Conservation (phyloP, 2,329 filamentous ascomycete species). For the Claviceps humidiphila region DNA sequence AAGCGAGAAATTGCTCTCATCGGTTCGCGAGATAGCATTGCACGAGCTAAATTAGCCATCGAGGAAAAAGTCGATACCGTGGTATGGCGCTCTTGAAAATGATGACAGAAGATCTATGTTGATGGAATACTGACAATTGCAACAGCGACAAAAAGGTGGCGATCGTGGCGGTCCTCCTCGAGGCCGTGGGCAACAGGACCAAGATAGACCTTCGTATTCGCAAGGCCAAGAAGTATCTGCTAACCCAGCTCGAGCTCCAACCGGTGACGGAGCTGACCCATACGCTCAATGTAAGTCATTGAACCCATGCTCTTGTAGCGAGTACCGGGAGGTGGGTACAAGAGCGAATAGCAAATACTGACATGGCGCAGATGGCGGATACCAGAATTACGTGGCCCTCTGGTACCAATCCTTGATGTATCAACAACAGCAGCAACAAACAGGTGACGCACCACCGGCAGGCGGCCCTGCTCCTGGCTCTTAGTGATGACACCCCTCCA, state of each 20-base stretch:
- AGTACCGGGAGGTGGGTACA: neutral
- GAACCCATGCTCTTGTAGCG: neutral
- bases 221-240: conserved; percentile 30
- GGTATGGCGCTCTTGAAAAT: conserved; percentile 33
- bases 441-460: conserved; percentile 22
- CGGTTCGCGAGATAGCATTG: conserved; percentile 64
- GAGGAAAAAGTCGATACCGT: conserved; percentile 87
- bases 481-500: conserved; percentile 18
- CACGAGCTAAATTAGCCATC: conserved; percentile 69
- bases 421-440: conserved; percentile 27
- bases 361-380: conserved; percentile 52
- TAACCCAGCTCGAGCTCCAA: conserved; percentile 29
- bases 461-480: conserved; percentile 24
- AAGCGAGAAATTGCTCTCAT: conserved; percentile 81
- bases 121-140: neutral
- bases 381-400: conserved; percentile 64
- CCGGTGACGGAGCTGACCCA: conserved; percentile 46
- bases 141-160: conserved; percentile 39
- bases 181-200: conserved; percentile 36
- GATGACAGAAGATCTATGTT: too few species aligned
- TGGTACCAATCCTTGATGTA: conserved; percentile 60
- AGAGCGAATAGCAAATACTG: neutral
- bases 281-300: conserved; percentile 57
- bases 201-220: conserved; percentile 39
- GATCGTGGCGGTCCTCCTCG: conserved; percentile 28